These are phyloP conservation scores for Retiboletus flavoniger DNA, from an alignment of 1,284 basidiomycete species.

Conservation along the genomic window DNA sequence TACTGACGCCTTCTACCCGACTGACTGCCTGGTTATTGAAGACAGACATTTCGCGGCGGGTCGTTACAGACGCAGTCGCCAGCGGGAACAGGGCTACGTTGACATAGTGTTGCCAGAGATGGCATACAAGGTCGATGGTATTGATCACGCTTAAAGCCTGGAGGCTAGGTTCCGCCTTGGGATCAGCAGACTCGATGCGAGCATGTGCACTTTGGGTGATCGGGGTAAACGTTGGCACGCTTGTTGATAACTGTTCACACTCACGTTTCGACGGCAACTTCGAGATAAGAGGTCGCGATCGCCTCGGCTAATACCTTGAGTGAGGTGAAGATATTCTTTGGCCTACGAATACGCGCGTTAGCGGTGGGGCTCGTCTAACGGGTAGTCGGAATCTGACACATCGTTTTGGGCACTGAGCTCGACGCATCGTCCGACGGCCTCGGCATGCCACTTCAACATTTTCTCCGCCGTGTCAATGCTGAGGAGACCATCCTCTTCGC, in stretches of 20 bases:
- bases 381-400: slow-evolving; percentile 56
- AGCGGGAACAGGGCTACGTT: slow-evolving; percentile 90
- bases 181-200: slow-evolving; percentile 72
- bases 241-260: slow-evolving; percentile 24
- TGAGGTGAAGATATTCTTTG: slow-evolving; percentile 87
- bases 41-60: slow-evolving; percentile 89
- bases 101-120: slow-evolving; percentile 97
- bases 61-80: slow-evolving; percentile 81
- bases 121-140: slow-evolving; percentile 85
- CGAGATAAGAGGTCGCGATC: slow-evolving; percentile 84
- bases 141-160: slow-evolving; percentile 67
- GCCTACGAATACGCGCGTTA: slow-evolving; percentile 45
- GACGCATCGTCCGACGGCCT: slow-evolving; percentile 88
- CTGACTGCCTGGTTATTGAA: slow-evolving; percentile 92
- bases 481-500: slow-evolving; percentile 80
- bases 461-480: slow-evolving; percentile 77
- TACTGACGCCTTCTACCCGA: slow-evolving; percentile 85
- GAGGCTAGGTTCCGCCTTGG: slow-evolving; percentile 80
- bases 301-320: slow-evolving; percentile 88
- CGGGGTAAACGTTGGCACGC: slow-evolving; percentile 3
- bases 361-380: background rate
- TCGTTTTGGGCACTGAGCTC: slow-evolving; percentile 81
- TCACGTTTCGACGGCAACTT: slow-evolving; percentile 89
- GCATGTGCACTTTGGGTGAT: slow-evolving; percentile 57
- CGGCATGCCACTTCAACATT: slow-evolving; percentile 95